These are phyloP conservation scores for Rhododendron simsii DNA, from an alignment of 148 eudicot species.

Conservation along the genomic window DNA sequence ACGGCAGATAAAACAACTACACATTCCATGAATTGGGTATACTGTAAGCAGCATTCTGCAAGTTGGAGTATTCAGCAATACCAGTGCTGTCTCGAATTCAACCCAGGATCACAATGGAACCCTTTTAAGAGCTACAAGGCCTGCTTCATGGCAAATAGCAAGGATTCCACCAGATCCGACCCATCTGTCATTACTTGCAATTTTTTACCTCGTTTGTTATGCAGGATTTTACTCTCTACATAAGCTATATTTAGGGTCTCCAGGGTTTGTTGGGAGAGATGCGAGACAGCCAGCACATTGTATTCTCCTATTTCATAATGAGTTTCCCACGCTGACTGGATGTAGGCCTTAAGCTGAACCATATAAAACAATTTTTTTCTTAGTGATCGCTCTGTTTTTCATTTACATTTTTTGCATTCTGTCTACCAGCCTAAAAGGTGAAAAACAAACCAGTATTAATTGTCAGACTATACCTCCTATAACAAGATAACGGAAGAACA, in stretches of 20 bases:
- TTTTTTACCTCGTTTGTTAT: neutral
- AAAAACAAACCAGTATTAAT: neutral
- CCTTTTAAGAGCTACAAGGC: neutral
- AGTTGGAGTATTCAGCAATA: neutral
- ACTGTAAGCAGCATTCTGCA: neutral
- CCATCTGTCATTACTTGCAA: neutral
- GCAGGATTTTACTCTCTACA: neutral
- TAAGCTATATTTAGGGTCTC: neutral
- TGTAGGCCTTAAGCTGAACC: neutral
- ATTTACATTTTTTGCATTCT: neutral
- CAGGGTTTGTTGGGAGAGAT: neutral
- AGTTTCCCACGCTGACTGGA: neutral
- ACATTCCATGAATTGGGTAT: neutral
- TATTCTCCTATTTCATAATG: neutral
- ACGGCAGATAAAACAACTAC: neutral
- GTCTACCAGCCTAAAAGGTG: neutral
- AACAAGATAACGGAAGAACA: constrained; percentile 92
- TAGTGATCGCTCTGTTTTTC: neutral
- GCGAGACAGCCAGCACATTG: neutral
- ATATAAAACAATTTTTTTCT: neutral
- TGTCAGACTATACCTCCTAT: constrained; percentile 72
- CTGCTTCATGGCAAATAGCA: neutral
- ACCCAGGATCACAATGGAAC: neutral
- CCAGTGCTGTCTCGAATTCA: neutral
- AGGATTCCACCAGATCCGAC: neutral